These are phyloP conservation scores for Begonia loranthoides DNA, from an alignment of 306 rosid species.

Conservation along the genomic window DNA sequence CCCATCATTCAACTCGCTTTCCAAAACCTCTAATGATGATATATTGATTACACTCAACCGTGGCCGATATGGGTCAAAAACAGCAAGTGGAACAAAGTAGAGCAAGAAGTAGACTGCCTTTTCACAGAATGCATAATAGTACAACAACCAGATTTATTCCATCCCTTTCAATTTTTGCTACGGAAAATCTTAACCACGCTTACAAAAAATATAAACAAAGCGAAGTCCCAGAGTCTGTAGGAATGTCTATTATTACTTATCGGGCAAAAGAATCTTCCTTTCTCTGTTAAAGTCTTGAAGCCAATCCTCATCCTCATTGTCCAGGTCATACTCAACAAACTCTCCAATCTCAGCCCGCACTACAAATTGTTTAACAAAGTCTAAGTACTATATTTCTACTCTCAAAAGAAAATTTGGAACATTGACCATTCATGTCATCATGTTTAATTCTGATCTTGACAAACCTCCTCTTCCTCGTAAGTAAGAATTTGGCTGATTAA, in stretches of 20 bases:
- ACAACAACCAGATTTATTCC: no score
- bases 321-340: slow-evolving; percentile 90
- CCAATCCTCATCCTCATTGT: slow-evolving; percentile 96
- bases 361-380: slow-evolving; percentile 12
- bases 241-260: slow-evolving; percentile 24
- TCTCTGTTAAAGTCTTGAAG: slow-evolving; percentile 57
- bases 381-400: neutral
- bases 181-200: no score
- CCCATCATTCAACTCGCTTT: no score
- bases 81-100: no score
- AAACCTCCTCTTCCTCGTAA: slow-evolving; percentile 91
- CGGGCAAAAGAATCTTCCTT: slow-evolving; percentile 49
- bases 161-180: no score
- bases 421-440: slow-evolving; percentile 4
- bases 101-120: no score
- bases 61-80: no score
- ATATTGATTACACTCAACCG: no score
- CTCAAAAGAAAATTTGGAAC: neutral
- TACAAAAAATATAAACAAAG: no score
- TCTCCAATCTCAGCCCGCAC: slow-evolving; percentile 95
- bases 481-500: slow-evolving; percentile 73
- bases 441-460: neutral
- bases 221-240: no score
- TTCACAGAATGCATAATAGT: no score
- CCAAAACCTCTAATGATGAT: no score